These are phyloP conservation scores for Furcasterigmium furcatum DNA, from an alignment of 2,329 filamentous ascomycete genomes.

Conservation along the genomic window DNA sequence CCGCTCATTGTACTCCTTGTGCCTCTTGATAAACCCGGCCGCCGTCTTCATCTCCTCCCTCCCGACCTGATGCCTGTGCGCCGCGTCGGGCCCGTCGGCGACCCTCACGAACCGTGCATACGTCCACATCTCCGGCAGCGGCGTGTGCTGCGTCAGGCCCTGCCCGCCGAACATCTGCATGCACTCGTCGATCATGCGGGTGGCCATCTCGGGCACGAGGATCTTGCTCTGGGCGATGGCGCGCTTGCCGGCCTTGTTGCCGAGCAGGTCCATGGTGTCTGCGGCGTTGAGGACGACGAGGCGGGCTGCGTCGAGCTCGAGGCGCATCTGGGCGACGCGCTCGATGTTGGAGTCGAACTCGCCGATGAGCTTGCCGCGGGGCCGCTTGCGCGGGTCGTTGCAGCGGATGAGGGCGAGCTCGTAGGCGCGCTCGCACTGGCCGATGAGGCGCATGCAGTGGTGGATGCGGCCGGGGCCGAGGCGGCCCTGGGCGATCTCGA, in stretches of 20 bases:
- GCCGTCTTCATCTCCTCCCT: slow-evolving; percentile 74
- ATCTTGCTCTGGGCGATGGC: slow-evolving; percentile 98
- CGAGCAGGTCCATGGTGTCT: slow-evolving; percentile 84
- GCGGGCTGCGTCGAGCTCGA: slow-evolving; percentile 90
- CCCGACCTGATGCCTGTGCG: slow-evolving; percentile 80
- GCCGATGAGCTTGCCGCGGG: slow-evolving; percentile 82
- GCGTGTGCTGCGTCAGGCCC: slow-evolving; percentile 91
- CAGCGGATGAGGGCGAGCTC: slow-evolving; percentile 93
- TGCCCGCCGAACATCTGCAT: slow-evolving; percentile 90
- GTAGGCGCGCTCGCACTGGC: slow-evolving; percentile 82
- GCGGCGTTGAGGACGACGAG: slow-evolving; percentile 91
- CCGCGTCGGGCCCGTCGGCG: slow-evolving; percentile 94
- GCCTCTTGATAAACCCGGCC: slow-evolving; percentile 54
- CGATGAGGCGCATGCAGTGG: slow-evolving; percentile 94
- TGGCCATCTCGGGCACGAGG: slow-evolving; percentile 74
- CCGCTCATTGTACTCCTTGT: slow-evolving; percentile 61
- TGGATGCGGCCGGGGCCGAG: slow-evolving; percentile 95
- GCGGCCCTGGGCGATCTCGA: slow-evolving; percentile 97
- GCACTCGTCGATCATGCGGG: slow-evolving; percentile 91
- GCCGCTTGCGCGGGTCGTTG: slow-evolving; percentile 86
- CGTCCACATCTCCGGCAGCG: slow-evolving; percentile 86
- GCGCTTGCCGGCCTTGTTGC: slow-evolving; percentile 84
- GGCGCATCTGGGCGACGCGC: slow-evolving; percentile 85
- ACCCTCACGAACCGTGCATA: slow-evolving; percentile 76
- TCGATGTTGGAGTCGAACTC: slow-evolving; percentile 93